Base-by-base conservation (phyloP, 805 yeast species). In the Candida golubevii region DNA sequence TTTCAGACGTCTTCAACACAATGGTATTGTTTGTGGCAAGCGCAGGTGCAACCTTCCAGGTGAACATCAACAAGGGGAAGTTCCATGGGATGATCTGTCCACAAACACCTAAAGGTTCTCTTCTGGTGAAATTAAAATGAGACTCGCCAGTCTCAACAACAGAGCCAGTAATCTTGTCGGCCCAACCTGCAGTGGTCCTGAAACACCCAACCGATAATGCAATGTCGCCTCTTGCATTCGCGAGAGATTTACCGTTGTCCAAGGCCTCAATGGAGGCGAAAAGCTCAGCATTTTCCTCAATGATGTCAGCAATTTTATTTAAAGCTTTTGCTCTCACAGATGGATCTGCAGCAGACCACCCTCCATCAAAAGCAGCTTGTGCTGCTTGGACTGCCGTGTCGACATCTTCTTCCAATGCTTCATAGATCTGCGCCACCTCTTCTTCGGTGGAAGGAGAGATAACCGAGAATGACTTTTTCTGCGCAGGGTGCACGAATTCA, bases 71-170 rank as follows among this genome's bases (percentile, higher is more conserved):
- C 56, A 90, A 69, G 51, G 97, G 97, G 80, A 88, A 90, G 73
- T 90, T 90, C 97, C 97, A 90, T 56, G 97, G 97, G 55, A 90
- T 89, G 61, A 90, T 86, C 67, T 88, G 95, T 47, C 96, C 97
- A 65, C 95, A 88, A 38, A 90, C 97, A 63, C 97, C 97, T 58
- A 87, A 72, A 47, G 97, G 96, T 69, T 89, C 96, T 67, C 85
- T 84, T 65, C 82, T 80, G 53, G 91, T 83, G 70, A 83, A 88
- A 50, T 79, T 79, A 64, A 89, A 80, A 66, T 86, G 87, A 39
- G 80, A 70, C 46, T 68, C 64, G 50, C 90, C 91, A 39, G 95
- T 82, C 64, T 87, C 87, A 46, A 87, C 77, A 46, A 82, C 66
- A 53, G 80, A 75, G 57, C 96, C 97, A 54, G 74, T 77, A 53